These are phyloP conservation scores for Selaginella tamariscina DNA, from an alignment of 75 land plant species.

Conservation along the genomic window DNA sequence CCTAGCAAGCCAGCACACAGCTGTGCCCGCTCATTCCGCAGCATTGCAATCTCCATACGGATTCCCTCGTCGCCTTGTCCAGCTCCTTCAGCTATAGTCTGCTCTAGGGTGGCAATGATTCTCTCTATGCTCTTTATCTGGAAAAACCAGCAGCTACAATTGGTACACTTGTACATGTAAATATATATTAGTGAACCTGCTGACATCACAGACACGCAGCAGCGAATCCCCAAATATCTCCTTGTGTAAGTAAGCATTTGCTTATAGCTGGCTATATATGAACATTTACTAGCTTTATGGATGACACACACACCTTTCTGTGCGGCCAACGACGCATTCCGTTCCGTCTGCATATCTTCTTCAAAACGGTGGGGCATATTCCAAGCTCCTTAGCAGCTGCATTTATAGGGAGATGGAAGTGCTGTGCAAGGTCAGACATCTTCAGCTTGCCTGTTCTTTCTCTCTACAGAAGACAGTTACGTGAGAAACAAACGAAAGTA, in stretches of 20 bases:
- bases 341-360: constrained; percentile 7
- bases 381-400: constrained; percentile 10
- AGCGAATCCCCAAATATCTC: no score
- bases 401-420: constrained; percentile 10
- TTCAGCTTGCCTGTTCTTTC: constrained; percentile 12
- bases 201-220: no score
- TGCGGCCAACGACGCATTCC: constrained; percentile 13
- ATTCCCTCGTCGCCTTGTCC: constrained; percentile 9
- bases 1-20: constrained; percentile 8
- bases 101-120: constrained; percentile 5
- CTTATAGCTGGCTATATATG: no score
- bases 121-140: constrained; percentile 10
- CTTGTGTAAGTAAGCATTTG: no score
- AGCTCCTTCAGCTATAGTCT: constrained; percentile 12
- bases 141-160: neutral
- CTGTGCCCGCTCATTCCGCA: constrained; percentile 9
- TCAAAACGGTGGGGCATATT: constrained; percentile 7
- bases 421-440: constrained; percentile 12
- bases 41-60: constrained; percentile 12
- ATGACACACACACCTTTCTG: neutral
- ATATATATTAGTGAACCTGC: no score
- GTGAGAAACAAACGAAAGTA: neutral
- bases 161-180: no score
- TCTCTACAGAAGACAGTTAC: neutral
- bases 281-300: no score